Evolutionary conservation across 495 filamentous ascomycete species (phyloP), one percentile per base, ranked within the genome.

Genomic region (Neurospora sp.): DNA sequence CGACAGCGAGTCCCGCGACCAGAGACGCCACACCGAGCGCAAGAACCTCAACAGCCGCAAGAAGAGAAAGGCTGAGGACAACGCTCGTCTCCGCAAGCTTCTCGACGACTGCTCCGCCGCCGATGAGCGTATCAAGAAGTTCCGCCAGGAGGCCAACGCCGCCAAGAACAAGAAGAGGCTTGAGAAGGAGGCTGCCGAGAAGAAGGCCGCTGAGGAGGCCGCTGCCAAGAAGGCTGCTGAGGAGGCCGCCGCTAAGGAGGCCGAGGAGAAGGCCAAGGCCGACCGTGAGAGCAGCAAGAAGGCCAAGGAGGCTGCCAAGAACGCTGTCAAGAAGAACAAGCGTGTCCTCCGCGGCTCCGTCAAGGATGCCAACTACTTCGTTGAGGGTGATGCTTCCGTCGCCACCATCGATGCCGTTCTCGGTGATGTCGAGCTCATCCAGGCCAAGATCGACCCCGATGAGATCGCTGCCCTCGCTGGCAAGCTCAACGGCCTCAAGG

Each of bases 1-100:
- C 79, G 96, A 99, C 87, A 96, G 93, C 84, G 96, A 98, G 86
- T 96, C 94, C 88, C 93, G 96, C 81, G 93, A 98, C 85, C 96
- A 99, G 87, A 98, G 97, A 87, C 93, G 96, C 68, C 94, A 98
- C 84, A 88, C 94, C 73, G 96, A 99, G 87, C 90, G 93, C 77
- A 99, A 99, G 89, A 99, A 99, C 84, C 89, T 93, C 85, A 97
- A 97, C 80, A 91, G 93, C 44, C 93, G 96, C 80, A 93, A 94
- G 82, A 98, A 98, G 93, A 96, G 93, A 88, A 99, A 99, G 94
- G 92, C 90, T 22, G 96, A 99, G 88, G 96, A 99, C 82, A 96
- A 90, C 76, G 88, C 92, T 41, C 93, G 96, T 77, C 88, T 98
- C 73, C 89, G 94, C 75, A 90, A 93, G 81, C 83, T 98, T 61